A percentile compares a stretch with the other conserved stretches of the same genome.
Conservation (phyloP, 139 green algal genomes). For the Chlamydomonas urium region DNA sequence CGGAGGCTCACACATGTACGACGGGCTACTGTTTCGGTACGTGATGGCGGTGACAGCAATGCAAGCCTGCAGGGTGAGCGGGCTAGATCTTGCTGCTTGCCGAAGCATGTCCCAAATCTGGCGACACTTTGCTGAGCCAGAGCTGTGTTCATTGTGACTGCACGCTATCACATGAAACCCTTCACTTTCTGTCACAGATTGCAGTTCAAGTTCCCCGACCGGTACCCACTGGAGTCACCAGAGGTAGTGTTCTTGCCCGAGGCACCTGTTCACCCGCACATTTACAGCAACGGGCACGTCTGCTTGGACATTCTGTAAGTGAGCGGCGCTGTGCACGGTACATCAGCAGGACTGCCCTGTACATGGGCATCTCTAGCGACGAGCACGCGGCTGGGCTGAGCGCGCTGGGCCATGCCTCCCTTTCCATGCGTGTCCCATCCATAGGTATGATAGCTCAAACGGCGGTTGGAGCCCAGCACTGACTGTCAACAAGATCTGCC, state of each 20-base stretch:
- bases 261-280: conserved; percentile 79
- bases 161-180: too few relatives aligned
- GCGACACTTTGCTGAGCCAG: too few relatives aligned
- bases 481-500: conserved; percentile 73
- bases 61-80: too few relatives aligned
- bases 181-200: conserved; percentile 37
- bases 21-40: too few relatives aligned
- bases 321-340: background rate
- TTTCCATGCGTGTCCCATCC: too few relatives aligned
- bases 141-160: too few relatives aligned
- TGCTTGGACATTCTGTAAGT: conserved; percentile 32
- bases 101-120: background rate
- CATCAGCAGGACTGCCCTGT: too few relatives aligned
- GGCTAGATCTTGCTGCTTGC: background rate
- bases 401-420: too few relatives aligned
- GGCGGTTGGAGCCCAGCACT: conserved; percentile 80
- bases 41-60: too few relatives aligned
- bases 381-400: background rate
- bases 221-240: conserved; percentile 82
- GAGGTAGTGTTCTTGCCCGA: conserved; percentile 74
- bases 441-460: conserved; percentile 29
- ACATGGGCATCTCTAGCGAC: background rate
- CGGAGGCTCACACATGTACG: too few relatives aligned
- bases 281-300: conserved; percentile 72
- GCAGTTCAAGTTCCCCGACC: conserved; percentile 59